Conservation (phyloP, 176 grass and related monocot genomes). For the Avena eriantha region DNA sequence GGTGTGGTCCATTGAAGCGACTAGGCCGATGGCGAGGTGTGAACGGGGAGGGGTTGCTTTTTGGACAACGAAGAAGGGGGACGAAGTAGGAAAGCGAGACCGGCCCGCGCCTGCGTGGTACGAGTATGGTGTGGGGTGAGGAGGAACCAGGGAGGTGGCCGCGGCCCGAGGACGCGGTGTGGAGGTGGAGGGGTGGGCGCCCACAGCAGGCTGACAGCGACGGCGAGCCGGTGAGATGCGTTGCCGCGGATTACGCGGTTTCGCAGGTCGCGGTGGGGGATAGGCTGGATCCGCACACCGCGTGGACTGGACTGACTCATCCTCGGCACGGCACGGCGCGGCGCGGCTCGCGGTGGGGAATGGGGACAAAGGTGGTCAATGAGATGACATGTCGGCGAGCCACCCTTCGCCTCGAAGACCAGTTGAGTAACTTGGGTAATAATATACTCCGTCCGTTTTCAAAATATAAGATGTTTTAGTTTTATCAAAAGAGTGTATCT, state of each 20-base stretch:
- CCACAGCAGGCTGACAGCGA: conserved; percentile 27
- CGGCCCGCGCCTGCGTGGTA: not conserved
- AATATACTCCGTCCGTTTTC: too few species aligned
- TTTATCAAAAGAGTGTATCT: too few species aligned
- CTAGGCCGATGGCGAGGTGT: conserved; percentile 28
- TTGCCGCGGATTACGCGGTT: conserved; percentile 54
- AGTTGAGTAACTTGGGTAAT: too few species aligned
- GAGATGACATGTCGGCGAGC: not conserved
- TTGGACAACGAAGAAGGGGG: conserved; percentile 49
- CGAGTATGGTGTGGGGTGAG: not conserved
- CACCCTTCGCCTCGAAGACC: not conserved
- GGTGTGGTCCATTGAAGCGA: conserved; percentile 9
- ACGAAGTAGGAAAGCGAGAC: conserved; percentile 25
- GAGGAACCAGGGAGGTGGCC: not conserved
- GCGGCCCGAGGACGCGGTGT: conserved; percentile 10
- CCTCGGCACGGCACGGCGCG: not conserved
- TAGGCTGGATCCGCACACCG: conserved; percentile 47
- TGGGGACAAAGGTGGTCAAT: conserved; percentile 6
- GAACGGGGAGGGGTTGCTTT: conserved; percentile 59
- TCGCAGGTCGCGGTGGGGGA: conserved; percentile 12
- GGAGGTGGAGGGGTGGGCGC: not conserved
- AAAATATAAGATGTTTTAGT: too few species aligned
- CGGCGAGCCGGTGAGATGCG: conserved; percentile 29
- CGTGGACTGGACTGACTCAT: conserved; percentile 35
- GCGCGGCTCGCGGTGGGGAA: not conserved